These are phyloP conservation scores for Pythium rhizo-oryzae DNA, from an alignment of 352 stramenopile species.

Conservation along the genomic window DNA sequence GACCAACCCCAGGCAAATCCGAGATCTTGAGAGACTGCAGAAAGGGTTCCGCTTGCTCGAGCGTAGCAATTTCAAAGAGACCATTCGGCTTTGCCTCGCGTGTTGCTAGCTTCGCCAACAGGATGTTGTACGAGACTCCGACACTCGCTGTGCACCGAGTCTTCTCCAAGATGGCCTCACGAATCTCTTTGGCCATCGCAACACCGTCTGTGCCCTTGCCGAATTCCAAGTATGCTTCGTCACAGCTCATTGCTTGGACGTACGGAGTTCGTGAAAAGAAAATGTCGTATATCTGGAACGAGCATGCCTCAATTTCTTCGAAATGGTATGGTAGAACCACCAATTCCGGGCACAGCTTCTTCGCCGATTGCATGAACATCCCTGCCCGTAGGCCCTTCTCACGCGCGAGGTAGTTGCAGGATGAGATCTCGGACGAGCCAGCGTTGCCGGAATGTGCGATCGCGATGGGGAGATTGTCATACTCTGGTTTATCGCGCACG, in stretches of 20 bases:
- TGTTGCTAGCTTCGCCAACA: slow-evolving; percentile 94
- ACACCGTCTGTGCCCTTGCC: slow-evolving; percentile 56
- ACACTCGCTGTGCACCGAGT: slow-evolving; percentile 94
- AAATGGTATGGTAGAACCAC: slow-evolving; percentile 96
- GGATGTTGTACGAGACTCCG: slow-evolving; percentile 92
- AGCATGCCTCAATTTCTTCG: slow-evolving; percentile 88
- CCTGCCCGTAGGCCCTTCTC: slow-evolving; percentile 90
- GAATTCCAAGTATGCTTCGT: slow-evolving; percentile 95
- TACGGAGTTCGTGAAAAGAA: slow-evolving; percentile 86
- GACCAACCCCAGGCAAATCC: slow-evolving; percentile 85
- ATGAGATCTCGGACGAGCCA: slow-evolving; percentile 92
- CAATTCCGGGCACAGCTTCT: slow-evolving; percentile 90
- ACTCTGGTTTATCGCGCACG: slow-evolving; percentile 78
- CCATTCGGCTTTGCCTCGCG: slow-evolving; percentile 94
- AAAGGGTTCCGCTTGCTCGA: slow-evolving; percentile 56
- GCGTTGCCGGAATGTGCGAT: slow-evolving; percentile 88
- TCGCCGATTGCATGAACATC: slow-evolving; percentile 95
- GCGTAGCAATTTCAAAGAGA: slow-evolving; percentile 60
- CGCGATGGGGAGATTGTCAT: slow-evolving; percentile 81
- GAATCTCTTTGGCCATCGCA: slow-evolving; percentile 69
- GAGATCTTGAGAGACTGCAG: slow-evolving; percentile 63
- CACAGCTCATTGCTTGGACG: slow-evolving; percentile 95
- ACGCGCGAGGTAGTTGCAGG: slow-evolving; percentile 95
- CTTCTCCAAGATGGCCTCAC: slow-evolving; percentile 63
- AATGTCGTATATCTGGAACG: slow-evolving; percentile 93